These are phyloP conservation scores for Priceomyces haplophilus DNA, from an alignment of 805 yeast species.

Conservation along the genomic window DNA sequence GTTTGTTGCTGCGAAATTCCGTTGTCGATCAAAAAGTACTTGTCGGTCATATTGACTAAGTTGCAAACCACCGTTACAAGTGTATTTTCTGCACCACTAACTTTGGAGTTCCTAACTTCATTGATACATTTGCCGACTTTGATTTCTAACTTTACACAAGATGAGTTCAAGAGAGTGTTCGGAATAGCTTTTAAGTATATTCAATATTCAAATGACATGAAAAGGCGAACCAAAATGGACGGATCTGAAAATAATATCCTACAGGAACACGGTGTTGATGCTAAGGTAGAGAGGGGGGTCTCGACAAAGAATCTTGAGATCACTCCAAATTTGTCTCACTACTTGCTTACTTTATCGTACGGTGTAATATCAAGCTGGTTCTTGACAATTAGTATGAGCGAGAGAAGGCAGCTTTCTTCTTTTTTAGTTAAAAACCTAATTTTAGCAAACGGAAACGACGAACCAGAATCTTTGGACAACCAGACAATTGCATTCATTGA, in stretches of 20 bases:
- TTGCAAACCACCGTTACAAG: slow-evolving; percentile 74
- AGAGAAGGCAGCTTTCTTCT: slow-evolving; percentile 57
- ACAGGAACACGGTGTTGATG: slow-evolving; percentile 44
- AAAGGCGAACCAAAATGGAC: slow-evolving; percentile 22
- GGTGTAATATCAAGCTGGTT: slow-evolving; percentile 71
- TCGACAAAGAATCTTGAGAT: slow-evolving; percentile 48
- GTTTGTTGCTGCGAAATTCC: slow-evolving; percentile 83
- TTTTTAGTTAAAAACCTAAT: slow-evolving; percentile 60
- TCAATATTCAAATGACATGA: slow-evolving; percentile 60
- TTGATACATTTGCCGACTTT: slow-evolving; percentile 63
- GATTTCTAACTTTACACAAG: slow-evolving; percentile 68
- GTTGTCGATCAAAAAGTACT: slow-evolving; percentile 60
- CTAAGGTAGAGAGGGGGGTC: slow-evolving; percentile 51
- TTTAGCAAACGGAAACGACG: slow-evolving; percentile 22
- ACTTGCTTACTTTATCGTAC: slow-evolving; percentile 61
- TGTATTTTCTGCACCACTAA: slow-evolving; percentile 65
- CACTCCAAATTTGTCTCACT: slow-evolving; percentile 54
- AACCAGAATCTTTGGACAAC: slow-evolving; percentile 37
- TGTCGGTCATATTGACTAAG: slow-evolving; percentile 66
- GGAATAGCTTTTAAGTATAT: slow-evolving; percentile 80
- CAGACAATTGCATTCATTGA: slow-evolving; percentile 65
- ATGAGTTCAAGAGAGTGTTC: slow-evolving; percentile 75
- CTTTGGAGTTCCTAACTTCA: slow-evolving; percentile 69
- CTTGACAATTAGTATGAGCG: slow-evolving; percentile 55
- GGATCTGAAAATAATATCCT: slow-evolving; percentile 7